Conservation (phyloP, 2,329 filamentous ascomycete genomes). For the Magnaporthiopsis poae region DNA sequence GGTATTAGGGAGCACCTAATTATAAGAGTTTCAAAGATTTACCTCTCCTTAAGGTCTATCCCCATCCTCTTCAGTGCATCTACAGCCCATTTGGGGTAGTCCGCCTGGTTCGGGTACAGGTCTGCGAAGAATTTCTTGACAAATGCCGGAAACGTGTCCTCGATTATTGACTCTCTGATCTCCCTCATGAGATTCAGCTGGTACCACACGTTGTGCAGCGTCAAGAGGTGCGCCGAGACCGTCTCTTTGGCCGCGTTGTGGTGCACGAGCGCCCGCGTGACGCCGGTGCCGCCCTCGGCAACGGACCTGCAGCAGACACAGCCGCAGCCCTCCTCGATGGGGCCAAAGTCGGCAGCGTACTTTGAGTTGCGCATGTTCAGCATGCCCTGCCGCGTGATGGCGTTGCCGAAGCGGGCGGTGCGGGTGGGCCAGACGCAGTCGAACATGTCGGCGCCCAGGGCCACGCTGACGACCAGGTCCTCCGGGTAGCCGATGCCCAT, state of each 20-base stretch:
- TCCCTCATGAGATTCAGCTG: constrained; percentile 73
- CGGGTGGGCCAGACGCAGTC: constrained; percentile 98
- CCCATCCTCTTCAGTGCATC: constrained; percentile 69
- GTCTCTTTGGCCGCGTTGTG: constrained; percentile 93
- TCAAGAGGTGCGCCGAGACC: constrained; percentile 72
- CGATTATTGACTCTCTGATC: constrained; percentile 66
- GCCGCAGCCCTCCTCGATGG: constrained; percentile 72
- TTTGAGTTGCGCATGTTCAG: constrained; percentile 71
- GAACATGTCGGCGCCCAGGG: constrained; percentile 96
- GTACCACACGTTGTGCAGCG: constrained; percentile 93
- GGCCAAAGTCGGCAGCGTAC: constrained; percentile 70
- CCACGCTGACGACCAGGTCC: constrained; percentile 85
- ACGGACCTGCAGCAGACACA: constrained; percentile 66
- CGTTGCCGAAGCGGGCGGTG: constrained; percentile 92
- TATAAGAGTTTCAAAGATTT: not conserved
- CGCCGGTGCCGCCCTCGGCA: constrained; percentile 61
- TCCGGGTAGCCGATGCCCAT: constrained; percentile 99
- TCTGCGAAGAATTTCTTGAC: constrained; percentile 67
- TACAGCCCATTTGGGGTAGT: constrained; percentile 77
- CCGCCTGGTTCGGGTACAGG: constrained; percentile 55
- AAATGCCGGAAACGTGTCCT: constrained; percentile 71
- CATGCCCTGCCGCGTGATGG: constrained; percentile 71
- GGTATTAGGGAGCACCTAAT: not conserved
- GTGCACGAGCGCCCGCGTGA: constrained; percentile 82
- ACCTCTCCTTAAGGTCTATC: constrained; percentile 53